Evolutionary conservation across 1,139 yeast genomes (phyloP).

Genomic region (Scheffersomyces illinoinensis): DNA sequence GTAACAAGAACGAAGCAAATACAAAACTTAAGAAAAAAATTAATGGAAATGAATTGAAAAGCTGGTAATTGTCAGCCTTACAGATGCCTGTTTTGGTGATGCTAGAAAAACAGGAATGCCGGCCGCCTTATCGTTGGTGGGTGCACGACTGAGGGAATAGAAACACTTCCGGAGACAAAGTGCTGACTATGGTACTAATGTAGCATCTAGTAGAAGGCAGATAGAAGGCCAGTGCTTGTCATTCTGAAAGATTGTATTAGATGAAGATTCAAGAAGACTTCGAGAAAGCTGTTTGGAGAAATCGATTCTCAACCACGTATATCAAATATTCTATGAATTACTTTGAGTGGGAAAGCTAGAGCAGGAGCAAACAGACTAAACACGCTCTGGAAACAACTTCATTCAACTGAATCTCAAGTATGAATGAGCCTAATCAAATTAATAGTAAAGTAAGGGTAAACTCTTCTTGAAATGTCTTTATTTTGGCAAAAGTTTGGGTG

Average conservation of each 20-base stretch:
- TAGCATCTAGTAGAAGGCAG: too few relatives aligned
- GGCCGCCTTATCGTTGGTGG: neutral
- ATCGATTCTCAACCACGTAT: neutral
- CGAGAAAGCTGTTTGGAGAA: neutral
- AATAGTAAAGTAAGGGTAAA: too few relatives aligned
- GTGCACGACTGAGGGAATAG: neutral
- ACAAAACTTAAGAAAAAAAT: neutral
- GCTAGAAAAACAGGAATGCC: neutral
- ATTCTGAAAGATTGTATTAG: neutral
- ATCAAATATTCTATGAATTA: neutral
- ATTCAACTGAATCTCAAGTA: too few relatives aligned
- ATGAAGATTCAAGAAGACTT: neutral
- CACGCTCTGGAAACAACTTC: neutral
- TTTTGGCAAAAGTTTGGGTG: neutral
- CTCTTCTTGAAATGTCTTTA: too few relatives aligned
- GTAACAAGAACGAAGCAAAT: neutral
- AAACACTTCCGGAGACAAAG: neutral
- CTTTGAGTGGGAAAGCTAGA: neutral
- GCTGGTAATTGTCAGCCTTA: neutral
- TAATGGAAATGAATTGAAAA: neutral
- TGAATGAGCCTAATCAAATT: too few relatives aligned
- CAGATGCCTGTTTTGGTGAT: neutral
- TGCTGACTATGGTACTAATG: too few relatives aligned
- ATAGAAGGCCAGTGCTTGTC: neutral
- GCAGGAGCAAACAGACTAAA: neutral